Conservation (phyloP, 2,329 filamentous ascomycete genomes). For the Amphichorda felina region DNA sequence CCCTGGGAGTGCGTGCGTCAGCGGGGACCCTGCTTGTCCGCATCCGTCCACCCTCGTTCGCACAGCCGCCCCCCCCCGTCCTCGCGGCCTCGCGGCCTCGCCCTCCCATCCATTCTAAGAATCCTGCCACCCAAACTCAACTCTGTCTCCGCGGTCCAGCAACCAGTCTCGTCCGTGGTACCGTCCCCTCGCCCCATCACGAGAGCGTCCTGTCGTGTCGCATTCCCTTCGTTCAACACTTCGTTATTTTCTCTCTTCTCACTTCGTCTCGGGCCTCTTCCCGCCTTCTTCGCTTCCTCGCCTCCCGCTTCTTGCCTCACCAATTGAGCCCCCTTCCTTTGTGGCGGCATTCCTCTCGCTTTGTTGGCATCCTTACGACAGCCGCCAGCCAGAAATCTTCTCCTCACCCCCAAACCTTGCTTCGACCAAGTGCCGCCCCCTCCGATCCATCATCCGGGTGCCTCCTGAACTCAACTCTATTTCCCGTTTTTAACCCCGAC, state of each 20-base stretch:
- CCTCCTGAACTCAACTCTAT: too few species aligned
- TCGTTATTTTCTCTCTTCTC: neutral
- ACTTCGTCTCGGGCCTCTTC: neutral
- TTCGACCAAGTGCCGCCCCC: too few species aligned
- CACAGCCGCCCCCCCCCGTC: neutral
- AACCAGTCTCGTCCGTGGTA: neutral
- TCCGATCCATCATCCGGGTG: too few species aligned
- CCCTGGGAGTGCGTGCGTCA: too few species aligned
- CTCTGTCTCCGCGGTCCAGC: too few species aligned
- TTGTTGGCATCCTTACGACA: neutral
- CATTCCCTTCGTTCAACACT: neutral
- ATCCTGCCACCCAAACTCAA: too few species aligned
- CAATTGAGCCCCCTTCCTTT: neutral
- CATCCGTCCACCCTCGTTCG: neutral
- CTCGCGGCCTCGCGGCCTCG: neutral
- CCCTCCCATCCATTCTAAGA: neutral
- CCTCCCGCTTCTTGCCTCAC: neutral
- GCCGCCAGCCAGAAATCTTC: too few species aligned
- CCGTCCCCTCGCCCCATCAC: neutral
- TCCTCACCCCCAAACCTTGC: too few species aligned
- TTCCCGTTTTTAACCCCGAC: too few species aligned
- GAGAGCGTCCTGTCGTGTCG: neutral
- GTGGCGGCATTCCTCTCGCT: neutral
- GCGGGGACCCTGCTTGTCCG: neutral
- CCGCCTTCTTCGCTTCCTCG: neutral